A percentile compares a stretch with the other conserved stretches of the same genome.
These are phyloP conservation scores for Emiliania huxleyi DNA, from an alignment of 78 protist species.

Conservation along the genomic window DNA sequence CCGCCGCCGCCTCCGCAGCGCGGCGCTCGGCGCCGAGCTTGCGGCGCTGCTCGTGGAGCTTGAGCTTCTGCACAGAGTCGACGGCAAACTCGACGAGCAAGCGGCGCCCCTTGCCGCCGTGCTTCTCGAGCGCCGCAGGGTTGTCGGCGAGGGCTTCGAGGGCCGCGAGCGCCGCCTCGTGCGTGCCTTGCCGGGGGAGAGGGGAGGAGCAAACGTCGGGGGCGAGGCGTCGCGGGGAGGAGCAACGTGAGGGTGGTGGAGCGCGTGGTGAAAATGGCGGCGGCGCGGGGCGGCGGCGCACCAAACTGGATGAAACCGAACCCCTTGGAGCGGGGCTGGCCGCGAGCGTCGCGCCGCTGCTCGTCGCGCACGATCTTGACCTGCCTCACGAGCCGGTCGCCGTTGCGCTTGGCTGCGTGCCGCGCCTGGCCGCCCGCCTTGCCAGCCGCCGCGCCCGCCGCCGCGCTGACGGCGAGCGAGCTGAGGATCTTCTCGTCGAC, in stretches of 20 bases:
- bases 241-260: too few relatives aligned
- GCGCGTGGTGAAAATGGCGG: too few relatives aligned
- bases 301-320: neutral
- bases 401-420: neutral
- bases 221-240: too few relatives aligned
- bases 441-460: neutral
- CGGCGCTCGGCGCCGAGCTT: neutral
- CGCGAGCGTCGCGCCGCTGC: neutral
- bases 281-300: too few relatives aligned
- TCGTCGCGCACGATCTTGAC: slow-evolving; percentile 26
- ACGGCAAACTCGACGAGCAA: slow-evolving; percentile 5
- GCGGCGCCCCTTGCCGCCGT: neutral
- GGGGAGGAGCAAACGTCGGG: too few relatives aligned
- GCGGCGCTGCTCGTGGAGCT: neutral
- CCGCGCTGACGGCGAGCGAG: neutral
- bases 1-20: neutral
- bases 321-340: neutral
- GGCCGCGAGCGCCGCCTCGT: slow-evolving; percentile 25
- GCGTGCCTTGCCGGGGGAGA: neutral
- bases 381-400: neutral
- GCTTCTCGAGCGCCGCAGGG: neutral
- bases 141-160: slow-evolving; percentile 23
- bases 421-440: neutral
- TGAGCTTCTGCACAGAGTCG: neutral
- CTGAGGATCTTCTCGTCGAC: neutral